Percentiles rank a stretch among this genome's conserved stretches.
Conservation (phyloP, 352 stramenopile genomes). For the Blastocystis sp. region DNA sequence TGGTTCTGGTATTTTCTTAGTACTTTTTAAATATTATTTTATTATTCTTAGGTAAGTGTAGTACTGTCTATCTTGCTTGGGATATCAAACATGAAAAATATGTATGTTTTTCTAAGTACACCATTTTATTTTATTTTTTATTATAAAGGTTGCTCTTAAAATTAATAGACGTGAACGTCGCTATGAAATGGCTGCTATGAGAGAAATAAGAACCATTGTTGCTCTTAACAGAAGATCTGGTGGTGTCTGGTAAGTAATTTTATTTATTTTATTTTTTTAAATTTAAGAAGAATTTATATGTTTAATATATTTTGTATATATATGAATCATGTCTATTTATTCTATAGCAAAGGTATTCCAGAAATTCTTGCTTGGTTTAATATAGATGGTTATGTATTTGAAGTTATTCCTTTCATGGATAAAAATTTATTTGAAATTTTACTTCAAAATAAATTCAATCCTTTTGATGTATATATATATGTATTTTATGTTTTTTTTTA, state of each 20-base stretch:
- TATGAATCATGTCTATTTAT: conserved; percentile 4
- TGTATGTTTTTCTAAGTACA: background rate
- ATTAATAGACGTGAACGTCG: conserved; percentile 32
- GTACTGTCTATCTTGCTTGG: conserved; percentile 32
- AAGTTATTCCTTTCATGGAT: conserved; percentile 36
- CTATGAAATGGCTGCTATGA: conserved; percentile 36
- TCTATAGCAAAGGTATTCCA: conserved; percentile 30
- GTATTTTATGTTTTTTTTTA: too few species aligned
- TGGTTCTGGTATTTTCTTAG: conserved; percentile 5
- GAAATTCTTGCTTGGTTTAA: conserved; percentile 38
- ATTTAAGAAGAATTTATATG: too few species aligned
- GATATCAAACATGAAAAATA: conserved; percentile 20
- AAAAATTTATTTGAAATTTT: conserved; percentile 38
- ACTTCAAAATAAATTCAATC: conserved; percentile 11
- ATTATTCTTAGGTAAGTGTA: conserved; percentile 34
- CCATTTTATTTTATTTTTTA: too few species aligned
- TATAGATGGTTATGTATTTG: conserved; percentile 34
- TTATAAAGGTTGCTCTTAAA: conserved; percentile 20
- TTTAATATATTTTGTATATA: too few species aligned
- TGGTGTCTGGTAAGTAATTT: conserved; percentile 7
- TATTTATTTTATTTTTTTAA: too few species aligned
- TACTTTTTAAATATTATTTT: background rate
- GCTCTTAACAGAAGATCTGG: conserved; percentile 32
- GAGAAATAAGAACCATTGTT: conserved; percentile 37
- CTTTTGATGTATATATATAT: too few species aligned